phyloP scores from a whole-genome alignment of 805 yeast genomes.

The Candida ponderosae region DNA sequence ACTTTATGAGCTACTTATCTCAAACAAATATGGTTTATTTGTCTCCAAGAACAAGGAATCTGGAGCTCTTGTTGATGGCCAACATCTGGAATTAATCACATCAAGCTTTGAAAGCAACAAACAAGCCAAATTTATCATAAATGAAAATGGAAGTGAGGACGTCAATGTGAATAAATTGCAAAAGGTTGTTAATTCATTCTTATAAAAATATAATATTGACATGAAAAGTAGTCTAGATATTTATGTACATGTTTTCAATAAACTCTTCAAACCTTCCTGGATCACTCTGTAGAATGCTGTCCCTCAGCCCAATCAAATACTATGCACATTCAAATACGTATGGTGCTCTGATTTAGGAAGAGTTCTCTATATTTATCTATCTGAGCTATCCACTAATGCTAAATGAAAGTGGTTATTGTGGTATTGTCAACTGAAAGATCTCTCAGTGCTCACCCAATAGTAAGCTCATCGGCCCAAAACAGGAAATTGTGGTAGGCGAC shows the following conservation, averaged over 20 bases:
- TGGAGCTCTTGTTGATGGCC: conserved; percentile 10
- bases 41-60: conserved; percentile 14
- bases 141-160: conserved; percentile 14
- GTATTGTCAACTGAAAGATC: too few relatives aligned
- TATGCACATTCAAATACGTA: too few relatives aligned
- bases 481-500: conserved; percentile 13
- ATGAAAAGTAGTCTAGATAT: too few relatives aligned
- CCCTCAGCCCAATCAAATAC: too few relatives aligned
- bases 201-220: conserved; percentile 1
- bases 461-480: conserved; percentile 16
- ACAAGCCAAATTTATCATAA: conserved; percentile 12
- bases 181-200: conserved; percentile 13
- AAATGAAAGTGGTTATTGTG: too few relatives aligned
- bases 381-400: too few relatives aligned
- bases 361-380: too few relatives aligned
- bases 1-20: conserved; percentile 15
- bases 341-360: too few relatives aligned
- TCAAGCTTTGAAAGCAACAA: conserved; percentile 13
- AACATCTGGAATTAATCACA: conserved; percentile 9
- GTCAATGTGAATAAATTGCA: conserved; percentile 16
- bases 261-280: too few relatives aligned
- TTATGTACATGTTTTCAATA: too few relatives aligned
- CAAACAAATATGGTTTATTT: conserved; percentile 15
- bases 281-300: too few relatives aligned
- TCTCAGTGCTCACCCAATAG: too few relatives aligned